Percentiles rank a stretch among this genome's conserved stretches.
phyloP scores from a whole-genome alignment of 495 filamentous ascomycete species.

The Pseudevernia furfuracea region DNA sequence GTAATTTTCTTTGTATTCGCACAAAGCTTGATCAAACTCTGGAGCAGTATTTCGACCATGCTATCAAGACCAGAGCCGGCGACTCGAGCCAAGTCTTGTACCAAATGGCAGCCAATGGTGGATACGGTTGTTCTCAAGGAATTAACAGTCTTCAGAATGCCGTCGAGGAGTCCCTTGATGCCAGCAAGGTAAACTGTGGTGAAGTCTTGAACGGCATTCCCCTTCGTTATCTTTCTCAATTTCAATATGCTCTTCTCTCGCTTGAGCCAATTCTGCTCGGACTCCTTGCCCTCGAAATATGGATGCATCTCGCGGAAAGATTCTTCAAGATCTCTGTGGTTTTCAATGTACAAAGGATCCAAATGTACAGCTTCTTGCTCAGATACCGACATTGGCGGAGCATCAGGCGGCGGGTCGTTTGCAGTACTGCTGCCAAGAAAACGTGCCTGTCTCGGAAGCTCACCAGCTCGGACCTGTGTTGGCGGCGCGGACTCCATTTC shows the following conservation, averaged over 20 bases:
- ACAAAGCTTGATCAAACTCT: constrained; percentile 81
- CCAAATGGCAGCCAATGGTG: constrained; percentile 70
- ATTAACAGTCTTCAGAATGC: constrained; percentile 78
- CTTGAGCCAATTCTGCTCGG: constrained; percentile 81
- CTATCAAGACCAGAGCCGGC: constrained; percentile 73
- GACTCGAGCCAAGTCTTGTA: constrained; percentile 75
- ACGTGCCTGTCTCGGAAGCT: constrained; percentile 31
- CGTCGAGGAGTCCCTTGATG: constrained; percentile 71
- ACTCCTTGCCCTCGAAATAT: constrained; percentile 82
- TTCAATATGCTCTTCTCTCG: constrained; percentile 72
- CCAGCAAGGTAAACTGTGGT: constrained; percentile 56
- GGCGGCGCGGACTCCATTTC: constrained; percentile 23
- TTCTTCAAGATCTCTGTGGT: constrained; percentile 75
- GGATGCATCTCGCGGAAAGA: constrained; percentile 69
- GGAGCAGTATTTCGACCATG: constrained; percentile 85
- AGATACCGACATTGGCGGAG: constrained; percentile 45
- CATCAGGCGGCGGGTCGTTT: constrained; percentile 8
- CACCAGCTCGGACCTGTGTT: constrained; percentile 36
- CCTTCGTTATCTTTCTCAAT: constrained; percentile 67
- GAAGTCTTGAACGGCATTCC: constrained; percentile 77
- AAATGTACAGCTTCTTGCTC: constrained; percentile 54
- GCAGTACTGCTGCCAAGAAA: constrained; percentile 27
- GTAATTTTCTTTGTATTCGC: constrained; percentile 84
- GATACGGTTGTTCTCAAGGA: constrained; percentile 86
- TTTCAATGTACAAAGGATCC: constrained; percentile 73